Base-by-base conservation (phyloP, 164 flowering plant genomes). In the Euptelea pleiosperma region DNA sequence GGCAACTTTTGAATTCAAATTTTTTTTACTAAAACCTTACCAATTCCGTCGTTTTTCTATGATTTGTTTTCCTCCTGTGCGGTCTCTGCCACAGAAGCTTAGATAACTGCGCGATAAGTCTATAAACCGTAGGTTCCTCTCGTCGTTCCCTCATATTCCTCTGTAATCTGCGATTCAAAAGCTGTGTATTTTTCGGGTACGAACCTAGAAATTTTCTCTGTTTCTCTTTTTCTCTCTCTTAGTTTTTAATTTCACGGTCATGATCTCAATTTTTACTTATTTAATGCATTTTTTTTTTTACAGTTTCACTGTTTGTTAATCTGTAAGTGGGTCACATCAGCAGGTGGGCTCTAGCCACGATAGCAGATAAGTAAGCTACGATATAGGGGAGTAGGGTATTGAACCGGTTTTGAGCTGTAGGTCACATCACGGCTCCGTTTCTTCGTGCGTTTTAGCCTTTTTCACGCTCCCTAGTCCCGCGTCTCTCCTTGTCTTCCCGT, bases 321-420 rank as follows among this genome's bases (percentile, higher is more conserved):
- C 76, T 67, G 52, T 8, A 40, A 78, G 86, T 83, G 86, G 83
- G 92, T 81, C 88, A 86, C 88, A 81, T 86, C 88, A 79, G 52
- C 79, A 77, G 76, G 79, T 76, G 71, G 43, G 25, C 26, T 34
- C 29, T 14, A 15, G 73, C 49, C 44, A 58, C 48, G 36, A 45
- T 49, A 58, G 74, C n/a, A n/a, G n/a, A n/a, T n/a, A n/a, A n/a
- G n/a, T n/a, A n/a, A n/a, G 31, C 30, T 36, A 36, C 21, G 22
- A 5, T 19, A 8, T 21, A 36, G 43, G 19, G 31, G 11, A 22
- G 18, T 62, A 62, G 75, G 61, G 41, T 53, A 52, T 64, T 67
- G 16, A 39, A 6, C 5, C 16, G n/a, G 35, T 43, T 31, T 26
- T 42, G 1, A 24, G 26, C 61, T 57, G 64, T 41, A 41, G 50